Conservation (phyloP, 2,329 filamentous ascomycete genomes). For the Neofusicoccum kwambonambiense region DNA sequence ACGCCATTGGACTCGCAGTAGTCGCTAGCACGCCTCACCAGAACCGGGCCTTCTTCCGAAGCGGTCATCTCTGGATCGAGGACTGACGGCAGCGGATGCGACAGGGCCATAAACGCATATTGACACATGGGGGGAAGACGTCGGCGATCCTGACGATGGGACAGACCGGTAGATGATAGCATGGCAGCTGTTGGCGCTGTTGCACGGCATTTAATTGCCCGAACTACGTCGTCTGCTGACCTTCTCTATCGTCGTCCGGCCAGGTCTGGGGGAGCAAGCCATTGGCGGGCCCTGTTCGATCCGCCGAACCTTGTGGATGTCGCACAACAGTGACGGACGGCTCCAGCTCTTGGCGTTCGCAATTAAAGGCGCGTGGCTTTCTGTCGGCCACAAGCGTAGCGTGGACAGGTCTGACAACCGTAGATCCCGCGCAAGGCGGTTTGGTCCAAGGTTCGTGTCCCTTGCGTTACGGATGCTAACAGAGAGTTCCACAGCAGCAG, state of each 20-base stretch:
- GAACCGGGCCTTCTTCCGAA: neutral
- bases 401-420: constrained; percentile 14
- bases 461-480: constrained; percentile 6
- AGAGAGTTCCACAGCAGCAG: neutral
- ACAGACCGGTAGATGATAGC: constrained; percentile 1
- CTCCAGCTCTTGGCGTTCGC: constrained; percentile 13
- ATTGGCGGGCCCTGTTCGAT: neutral
- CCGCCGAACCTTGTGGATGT: constrained; percentile 8
- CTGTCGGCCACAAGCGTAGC: constrained; percentile 9
- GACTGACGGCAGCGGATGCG: neutral
- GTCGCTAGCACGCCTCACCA: neutral
- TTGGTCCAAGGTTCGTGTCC: constrained; percentile 13
- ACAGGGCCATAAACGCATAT: constrained; percentile 7
- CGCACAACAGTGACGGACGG: constrained; percentile 15
- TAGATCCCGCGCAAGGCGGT: constrained; percentile 7
- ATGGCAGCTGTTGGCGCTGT: neutral
- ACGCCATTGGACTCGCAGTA: neutral
- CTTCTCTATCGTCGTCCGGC: neutral
- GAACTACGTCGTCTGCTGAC: constrained; percentile 15
- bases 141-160: neutral
- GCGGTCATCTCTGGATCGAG: neutral
- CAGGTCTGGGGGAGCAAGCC: neutral
- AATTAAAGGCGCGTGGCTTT: constrained; percentile 15
- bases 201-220: constrained; percentile 14
- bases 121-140: neutral